phyloP scores from a whole-genome alignment of 129 eudicot genomes.

The Kitagawia praeruptora region DNA sequence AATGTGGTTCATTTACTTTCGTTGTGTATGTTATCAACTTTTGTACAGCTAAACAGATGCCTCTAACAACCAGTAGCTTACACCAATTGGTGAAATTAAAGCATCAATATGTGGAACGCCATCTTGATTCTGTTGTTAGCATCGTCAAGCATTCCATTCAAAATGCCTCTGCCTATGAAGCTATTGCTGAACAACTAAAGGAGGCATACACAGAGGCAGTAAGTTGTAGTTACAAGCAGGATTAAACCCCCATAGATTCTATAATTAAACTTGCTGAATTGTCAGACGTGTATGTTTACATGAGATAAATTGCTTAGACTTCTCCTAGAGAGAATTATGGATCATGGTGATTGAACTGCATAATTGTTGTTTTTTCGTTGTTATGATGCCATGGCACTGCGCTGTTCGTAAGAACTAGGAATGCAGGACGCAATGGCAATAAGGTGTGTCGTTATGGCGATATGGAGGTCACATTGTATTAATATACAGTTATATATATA shows the following conservation, averaged over 20 bases:
- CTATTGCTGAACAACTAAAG: conserved; percentile 51
- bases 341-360: not conserved
- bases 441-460: not conserved
- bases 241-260: not conserved
- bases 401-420: not conserved
- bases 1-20: conserved; percentile 6
- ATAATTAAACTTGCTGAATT: not conserved
- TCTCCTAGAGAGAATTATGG: not conserved
- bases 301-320: not conserved
- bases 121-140: conserved; percentile 57
- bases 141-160: conserved; percentile 61
- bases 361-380: not conserved
- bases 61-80: conserved; percentile 58
- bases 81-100: conserved; percentile 45
- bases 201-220: conserved; percentile 45
- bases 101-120: conserved; percentile 60
- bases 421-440: not conserved
- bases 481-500: not conserved
- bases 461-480: not conserved
- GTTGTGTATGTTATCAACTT: not conserved
- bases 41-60: conserved; percentile 79
- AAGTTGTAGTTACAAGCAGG: conserved; percentile 15
- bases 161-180: conserved; percentile 64
- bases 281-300: not conserved
- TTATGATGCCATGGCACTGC: not conserved